Evolutionary conservation across 768 basidiomycete species (phyloP).

Genomic region (Mycena belliarum): DNA sequence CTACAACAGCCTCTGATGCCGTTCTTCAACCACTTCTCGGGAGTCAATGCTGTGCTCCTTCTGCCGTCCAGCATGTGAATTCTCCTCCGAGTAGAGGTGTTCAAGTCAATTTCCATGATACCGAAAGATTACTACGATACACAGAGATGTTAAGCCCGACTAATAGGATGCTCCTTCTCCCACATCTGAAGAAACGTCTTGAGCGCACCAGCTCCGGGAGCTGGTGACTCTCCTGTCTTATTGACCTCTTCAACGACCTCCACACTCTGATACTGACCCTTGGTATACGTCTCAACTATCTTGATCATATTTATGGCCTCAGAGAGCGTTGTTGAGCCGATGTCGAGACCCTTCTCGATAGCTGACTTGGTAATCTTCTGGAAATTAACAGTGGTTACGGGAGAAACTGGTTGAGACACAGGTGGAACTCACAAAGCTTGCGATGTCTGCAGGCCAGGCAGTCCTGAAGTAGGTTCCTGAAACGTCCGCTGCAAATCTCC

Average conservation of each 20-base stretch:
- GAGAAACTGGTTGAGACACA: not conserved
- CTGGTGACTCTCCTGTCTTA: not conserved
- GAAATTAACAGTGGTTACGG: not conserved
- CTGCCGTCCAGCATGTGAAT: too few relatives aligned
- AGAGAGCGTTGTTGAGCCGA: not conserved
- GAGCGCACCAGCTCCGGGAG: not conserved
- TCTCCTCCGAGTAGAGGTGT: too few relatives aligned
- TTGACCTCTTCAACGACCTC: not conserved
- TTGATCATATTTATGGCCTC: not conserved
- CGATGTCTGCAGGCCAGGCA: not conserved
- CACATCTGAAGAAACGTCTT: not conserved
- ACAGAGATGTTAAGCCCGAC: too few relatives aligned
- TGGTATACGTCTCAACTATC: not conserved
- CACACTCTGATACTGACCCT: not conserved
- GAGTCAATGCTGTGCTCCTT: too few relatives aligned
- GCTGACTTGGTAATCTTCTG: not conserved
- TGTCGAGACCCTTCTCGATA: not conserved
- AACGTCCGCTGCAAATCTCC: not conserved
- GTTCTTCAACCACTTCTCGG: too few relatives aligned
- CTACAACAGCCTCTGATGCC: too few relatives aligned
- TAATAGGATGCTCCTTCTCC: not conserved
- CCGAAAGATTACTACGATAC: too few relatives aligned
- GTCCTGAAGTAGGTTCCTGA: not conserved
- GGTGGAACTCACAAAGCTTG: not conserved
- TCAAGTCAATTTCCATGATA: too few relatives aligned